phyloP scores from a whole-genome alignment of 2,329 filamentous ascomycete genomes.

The Monascus ruber region DNA sequence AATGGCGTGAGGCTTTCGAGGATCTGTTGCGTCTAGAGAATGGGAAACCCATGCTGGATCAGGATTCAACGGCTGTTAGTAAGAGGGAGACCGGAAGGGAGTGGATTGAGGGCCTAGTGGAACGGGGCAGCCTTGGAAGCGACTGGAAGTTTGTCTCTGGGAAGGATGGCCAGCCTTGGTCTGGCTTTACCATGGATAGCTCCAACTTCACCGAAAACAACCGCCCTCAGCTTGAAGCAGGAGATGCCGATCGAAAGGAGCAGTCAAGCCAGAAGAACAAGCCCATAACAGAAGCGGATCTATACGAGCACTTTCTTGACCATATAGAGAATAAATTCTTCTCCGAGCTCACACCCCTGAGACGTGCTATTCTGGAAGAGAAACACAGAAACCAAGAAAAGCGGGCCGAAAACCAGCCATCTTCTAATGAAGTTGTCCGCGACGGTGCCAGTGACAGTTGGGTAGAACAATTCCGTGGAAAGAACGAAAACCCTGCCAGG shows the following conservation, averaged over 20 bases:
- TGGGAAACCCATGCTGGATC: conserved; percentile 31
- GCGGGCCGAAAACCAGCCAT: not conserved
- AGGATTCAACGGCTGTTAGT: conserved; percentile 10
- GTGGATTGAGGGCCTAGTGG: conserved; percentile 30
- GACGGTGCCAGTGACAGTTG: conserved; percentile 14
- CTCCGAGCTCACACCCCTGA: conserved; percentile 19
- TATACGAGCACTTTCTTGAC: conserved; percentile 40
- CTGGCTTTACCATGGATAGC: conserved; percentile 13
- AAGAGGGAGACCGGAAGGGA: conserved; percentile 22
- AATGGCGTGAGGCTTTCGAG: conserved; percentile 49
- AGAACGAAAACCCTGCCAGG: conserved; percentile 12
- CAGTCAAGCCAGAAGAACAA: conserved; percentile 13
- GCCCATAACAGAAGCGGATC: conserved; percentile 39
- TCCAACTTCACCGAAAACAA: conserved; percentile 4
- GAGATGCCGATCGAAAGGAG: conserved; percentile 4
- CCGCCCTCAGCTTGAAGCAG: conserved; percentile 5
- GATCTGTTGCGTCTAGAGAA: conserved; percentile 43
- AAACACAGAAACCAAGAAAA: conserved; percentile 13
- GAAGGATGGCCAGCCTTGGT: conserved; percentile 11
- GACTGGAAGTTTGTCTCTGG: conserved; percentile 23
- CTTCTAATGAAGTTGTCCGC: not conserved
- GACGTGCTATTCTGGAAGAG: conserved; percentile 25
- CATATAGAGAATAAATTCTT: conserved; percentile 23
- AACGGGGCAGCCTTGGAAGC: conserved; percentile 31
- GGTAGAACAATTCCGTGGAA: conserved; percentile 17